Evolutionary conservation across 345 rosid genomes (phyloP).

Genomic region (Hevea brasiliensis): DNA sequence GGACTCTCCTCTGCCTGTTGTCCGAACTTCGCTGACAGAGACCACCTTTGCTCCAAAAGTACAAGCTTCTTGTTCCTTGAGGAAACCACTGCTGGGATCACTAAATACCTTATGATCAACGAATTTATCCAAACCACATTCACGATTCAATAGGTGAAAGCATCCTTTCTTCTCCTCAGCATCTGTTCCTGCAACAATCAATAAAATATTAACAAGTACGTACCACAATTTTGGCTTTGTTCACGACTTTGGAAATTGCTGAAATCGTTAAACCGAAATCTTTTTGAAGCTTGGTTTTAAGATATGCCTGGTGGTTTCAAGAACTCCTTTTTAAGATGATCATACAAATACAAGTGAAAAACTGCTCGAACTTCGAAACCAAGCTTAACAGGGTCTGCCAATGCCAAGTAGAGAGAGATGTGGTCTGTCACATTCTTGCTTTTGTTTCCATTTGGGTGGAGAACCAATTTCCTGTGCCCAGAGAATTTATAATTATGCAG

Average conservation of each 20-base stretch:
- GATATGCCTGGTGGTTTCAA: constrained; percentile 38
- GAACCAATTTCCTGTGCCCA: constrained; percentile 50
- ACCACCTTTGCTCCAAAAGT: constrained; percentile 49
- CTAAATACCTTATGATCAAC: constrained; percentile 21
- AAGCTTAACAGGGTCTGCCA: constrained; percentile 37
- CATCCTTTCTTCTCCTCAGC: constrained; percentile 30
- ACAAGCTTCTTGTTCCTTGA: constrained; percentile 38
- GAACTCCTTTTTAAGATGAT: constrained; percentile 43
- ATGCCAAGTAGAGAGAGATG: constrained; percentile 56
- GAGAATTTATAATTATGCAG: too few species aligned
- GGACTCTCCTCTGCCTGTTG: constrained; percentile 36
- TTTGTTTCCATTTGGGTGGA: constrained; percentile 67
- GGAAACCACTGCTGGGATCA: constrained; percentile 44
- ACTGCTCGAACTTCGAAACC: constrained; percentile 43
- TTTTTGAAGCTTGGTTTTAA: too few species aligned
- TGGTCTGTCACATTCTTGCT: constrained; percentile 53
- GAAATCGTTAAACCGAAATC: not conserved
- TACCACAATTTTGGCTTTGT: too few species aligned
- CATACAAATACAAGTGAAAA: constrained; percentile 48
- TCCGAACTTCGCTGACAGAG: constrained; percentile 33
- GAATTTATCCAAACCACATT: constrained; percentile 48
- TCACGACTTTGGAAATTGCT: too few species aligned
- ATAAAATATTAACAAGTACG: not conserved
- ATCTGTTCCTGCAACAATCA: constrained; percentile 36
- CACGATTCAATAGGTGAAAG: constrained; percentile 35